These are phyloP conservation scores for Xylariaceae sp. DNA, from an alignment of 2,329 filamentous ascomycete genomes.

Conservation along the genomic window DNA sequence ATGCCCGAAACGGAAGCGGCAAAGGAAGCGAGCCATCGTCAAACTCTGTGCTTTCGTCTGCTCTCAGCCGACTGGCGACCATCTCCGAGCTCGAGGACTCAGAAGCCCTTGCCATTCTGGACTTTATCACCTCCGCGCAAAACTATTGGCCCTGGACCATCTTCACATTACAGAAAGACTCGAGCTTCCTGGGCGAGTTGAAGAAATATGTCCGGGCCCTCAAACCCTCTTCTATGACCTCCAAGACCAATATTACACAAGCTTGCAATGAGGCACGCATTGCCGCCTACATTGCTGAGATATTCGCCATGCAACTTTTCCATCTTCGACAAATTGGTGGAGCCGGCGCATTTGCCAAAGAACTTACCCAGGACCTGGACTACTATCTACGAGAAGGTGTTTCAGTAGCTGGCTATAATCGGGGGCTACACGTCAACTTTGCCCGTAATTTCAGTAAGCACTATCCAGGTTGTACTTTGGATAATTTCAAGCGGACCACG, in stretches of 20 bases:
- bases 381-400: slow-evolving; percentile 80
- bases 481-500: slow-evolving; percentile 73
- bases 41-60: slow-evolving; percentile 68
- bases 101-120: slow-evolving; percentile 70
- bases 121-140: slow-evolving; percentile 83
- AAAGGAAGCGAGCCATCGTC: slow-evolving; percentile 45
- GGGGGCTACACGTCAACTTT: slow-evolving; percentile 80
- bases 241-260: slow-evolving; percentile 51
- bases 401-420: slow-evolving; percentile 77
- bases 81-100: slow-evolving; percentile 61
- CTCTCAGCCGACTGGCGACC: slow-evolving; percentile 64
- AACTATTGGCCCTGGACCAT: slow-evolving; percentile 97
- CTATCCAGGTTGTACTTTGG: slow-evolving; percentile 69
- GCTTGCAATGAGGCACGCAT: slow-evolving; percentile 64
- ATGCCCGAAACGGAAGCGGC: slow-evolving; percentile 58
- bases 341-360: slow-evolving; percentile 59
- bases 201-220: slow-evolving; percentile 64
- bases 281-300: slow-evolving; percentile 79
- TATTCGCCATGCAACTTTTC: slow-evolving; percentile 87
- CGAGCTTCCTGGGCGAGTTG: slow-evolving; percentile 67
- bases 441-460: slow-evolving; percentile 77
- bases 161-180: slow-evolving; percentile 70
- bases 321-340: slow-evolving; percentile 74
- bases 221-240: slow-evolving; percentile 45
- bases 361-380: slow-evolving; percentile 67